Evolutionary conservation across 1,284 basidiomycete genomes (phyloP).

Genomic region (Retiboletus flavoniger): DNA sequence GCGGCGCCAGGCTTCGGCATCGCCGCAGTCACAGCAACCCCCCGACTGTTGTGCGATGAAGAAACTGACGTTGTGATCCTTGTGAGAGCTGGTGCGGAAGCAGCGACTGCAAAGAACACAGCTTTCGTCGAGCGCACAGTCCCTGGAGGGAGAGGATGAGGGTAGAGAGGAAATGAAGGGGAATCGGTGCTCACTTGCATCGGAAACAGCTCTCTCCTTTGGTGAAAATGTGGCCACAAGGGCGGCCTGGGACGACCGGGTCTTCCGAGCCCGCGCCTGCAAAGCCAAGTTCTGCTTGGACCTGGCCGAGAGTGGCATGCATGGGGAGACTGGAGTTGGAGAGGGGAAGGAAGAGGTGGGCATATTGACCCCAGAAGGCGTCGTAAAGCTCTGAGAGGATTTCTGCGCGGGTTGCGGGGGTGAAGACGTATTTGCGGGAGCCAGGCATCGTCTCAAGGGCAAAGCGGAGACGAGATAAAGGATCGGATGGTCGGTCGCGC

Average conservation of each 20-base stretch:
- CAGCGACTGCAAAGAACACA: slow-evolving; percentile 87
- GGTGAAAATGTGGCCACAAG: slow-evolving; percentile 76
- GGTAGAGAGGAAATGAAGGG: neutral
- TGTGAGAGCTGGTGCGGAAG: slow-evolving; percentile 82
- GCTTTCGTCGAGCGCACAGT: slow-evolving; percentile 85
- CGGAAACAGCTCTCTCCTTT: slow-evolving; percentile 86
- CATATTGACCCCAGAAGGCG: slow-evolving; percentile 74
- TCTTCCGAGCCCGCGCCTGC: slow-evolving; percentile 56
- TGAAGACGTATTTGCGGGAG: slow-evolving; percentile 72
- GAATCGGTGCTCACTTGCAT: slow-evolving; percentile 71
- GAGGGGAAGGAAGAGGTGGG: slow-evolving; percentile 65
- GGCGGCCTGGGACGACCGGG: slow-evolving; percentile 59
- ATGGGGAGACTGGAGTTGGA: slow-evolving; percentile 59
- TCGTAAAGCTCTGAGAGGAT: slow-evolving; percentile 77
- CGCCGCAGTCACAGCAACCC: slow-evolving; percentile 92
- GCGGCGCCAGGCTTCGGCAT: slow-evolving; percentile 79
- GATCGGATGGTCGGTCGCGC: slow-evolving; percentile 53
- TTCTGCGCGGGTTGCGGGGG: slow-evolving; percentile 66
- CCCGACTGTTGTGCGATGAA: slow-evolving; percentile 88
- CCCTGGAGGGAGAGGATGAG: slow-evolving; percentile 46
- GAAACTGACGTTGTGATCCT: slow-evolving; percentile 86
- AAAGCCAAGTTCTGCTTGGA: slow-evolving; percentile 58
- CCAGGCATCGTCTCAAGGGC: slow-evolving; percentile 76
- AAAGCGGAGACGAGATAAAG: slow-evolving; percentile 67
- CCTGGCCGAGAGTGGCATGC: slow-evolving; percentile 62